A percentile compares a stretch with the other conserved stretches of the same genome.
phyloP scores from a whole-genome alignment of 805 yeast species.

The Tetrapisispora fleetii region DNA sequence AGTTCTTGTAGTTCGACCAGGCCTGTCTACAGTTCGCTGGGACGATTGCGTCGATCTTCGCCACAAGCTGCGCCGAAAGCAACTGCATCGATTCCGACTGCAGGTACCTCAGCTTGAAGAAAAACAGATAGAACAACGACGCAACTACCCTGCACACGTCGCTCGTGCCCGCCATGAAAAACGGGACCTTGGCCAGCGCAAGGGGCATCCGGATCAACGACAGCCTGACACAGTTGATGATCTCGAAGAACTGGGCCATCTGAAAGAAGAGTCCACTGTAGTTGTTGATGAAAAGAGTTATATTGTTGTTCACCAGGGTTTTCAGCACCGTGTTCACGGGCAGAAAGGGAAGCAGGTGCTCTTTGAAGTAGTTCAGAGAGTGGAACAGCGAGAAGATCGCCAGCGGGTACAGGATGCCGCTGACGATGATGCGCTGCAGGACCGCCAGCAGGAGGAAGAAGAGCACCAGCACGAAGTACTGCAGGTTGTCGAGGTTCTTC shows the following conservation, averaged over 20 bases:
- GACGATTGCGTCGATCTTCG: constrained; percentile 31
- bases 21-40: constrained; percentile 30
- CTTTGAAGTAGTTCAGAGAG: constrained; percentile 47
- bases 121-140: constrained; percentile 38
- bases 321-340: constrained; percentile 27
- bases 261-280: constrained; percentile 37
- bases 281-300: constrained; percentile 28
- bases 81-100: constrained; percentile 46
- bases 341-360: constrained; percentile 41
- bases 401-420: constrained; percentile 49
- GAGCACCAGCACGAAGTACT: constrained; percentile 42
- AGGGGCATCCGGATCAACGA: constrained; percentile 31
- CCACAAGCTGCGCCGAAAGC: constrained; percentile 39
- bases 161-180: constrained; percentile 20
- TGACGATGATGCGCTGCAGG: constrained; percentile 31
- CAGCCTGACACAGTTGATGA: constrained; percentile 35
- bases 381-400: constrained; percentile 57
- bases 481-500: constrained; percentile 46
- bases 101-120: constrained; percentile 51
- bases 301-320: constrained; percentile 23
- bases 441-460: constrained; percentile 36
- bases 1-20: constrained; percentile 16
- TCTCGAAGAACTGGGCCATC: constrained; percentile 39
- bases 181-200: not conserved
- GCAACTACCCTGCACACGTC: constrained; percentile 31